These are phyloP conservation scores for Capsicum rhomboideum DNA, from an alignment of 257 asterid genomes.

Conservation along the genomic window DNA sequence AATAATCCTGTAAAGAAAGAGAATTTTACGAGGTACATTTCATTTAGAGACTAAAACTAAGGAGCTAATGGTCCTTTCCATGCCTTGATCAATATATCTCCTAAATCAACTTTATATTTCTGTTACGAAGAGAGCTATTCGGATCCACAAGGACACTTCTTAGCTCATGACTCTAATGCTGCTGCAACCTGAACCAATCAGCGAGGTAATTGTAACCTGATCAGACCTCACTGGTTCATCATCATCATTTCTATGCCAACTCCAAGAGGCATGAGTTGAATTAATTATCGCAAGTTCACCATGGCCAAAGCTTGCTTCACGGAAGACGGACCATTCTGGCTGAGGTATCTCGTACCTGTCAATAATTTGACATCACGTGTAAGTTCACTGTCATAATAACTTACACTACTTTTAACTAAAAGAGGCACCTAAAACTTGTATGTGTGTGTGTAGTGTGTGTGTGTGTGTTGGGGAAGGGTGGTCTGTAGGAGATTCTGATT, in stretches of 20 bases:
- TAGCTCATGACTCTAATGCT: conserved; percentile 9
- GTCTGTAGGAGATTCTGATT: not conserved
- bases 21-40: not conserved
- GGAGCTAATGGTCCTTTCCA: not conserved
- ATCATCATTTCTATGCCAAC: conserved; percentile 90
- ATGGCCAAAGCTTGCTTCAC: conserved; percentile 96
- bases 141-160: conserved; percentile 10
- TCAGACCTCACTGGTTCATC: conserved; percentile 76
- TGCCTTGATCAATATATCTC: not conserved
- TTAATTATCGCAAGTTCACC: conserved; percentile 70
- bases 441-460: too few species aligned
- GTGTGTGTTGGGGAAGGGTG: too few species aligned
- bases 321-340: conserved; percentile 84
- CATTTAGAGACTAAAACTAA: not conserved
- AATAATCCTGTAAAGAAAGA: not conserved
- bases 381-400: not conserved
- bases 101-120: not conserved
- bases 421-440: not conserved
- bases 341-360: conserved; percentile 50
- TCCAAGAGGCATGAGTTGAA: conserved; percentile 84
- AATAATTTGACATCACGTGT: not conserved
- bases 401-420: not conserved
- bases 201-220: conserved; percentile 61
- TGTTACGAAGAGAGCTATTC: not conserved
- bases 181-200: conserved; percentile 44